phyloP scores from a whole-genome alignment of 2,329 filamentous ascomycete species.

The Saccharata proteae region DNA sequence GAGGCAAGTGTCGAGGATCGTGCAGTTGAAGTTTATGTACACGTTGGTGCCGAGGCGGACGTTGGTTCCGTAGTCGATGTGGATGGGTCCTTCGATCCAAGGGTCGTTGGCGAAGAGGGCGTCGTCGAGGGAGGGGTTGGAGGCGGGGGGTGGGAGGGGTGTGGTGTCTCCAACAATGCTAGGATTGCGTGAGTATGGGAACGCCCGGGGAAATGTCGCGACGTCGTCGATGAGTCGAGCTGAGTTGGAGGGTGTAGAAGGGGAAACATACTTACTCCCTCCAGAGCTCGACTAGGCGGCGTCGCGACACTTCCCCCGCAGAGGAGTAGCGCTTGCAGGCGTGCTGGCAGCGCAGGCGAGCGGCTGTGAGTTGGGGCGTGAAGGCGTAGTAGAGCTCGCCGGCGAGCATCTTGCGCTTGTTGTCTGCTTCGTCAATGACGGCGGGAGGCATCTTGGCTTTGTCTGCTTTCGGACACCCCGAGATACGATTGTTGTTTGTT shows the following conservation, averaged over 20 bases:
- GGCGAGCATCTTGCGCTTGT: slow-evolving; percentile 41
- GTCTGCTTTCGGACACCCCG: too few relatives aligned
- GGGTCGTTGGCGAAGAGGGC: slow-evolving; percentile 51
- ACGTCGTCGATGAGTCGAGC: neutral
- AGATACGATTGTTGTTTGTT: too few relatives aligned
- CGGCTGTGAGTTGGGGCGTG: slow-evolving; percentile 53
- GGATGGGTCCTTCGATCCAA: slow-evolving; percentile 58
- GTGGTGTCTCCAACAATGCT: slow-evolving; percentile 52
- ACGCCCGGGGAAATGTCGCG: neutral
- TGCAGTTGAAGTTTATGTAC: slow-evolving; percentile 65
- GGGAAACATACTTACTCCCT: slow-evolving; percentile 47
- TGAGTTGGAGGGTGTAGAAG: neutral
- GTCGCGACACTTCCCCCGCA: slow-evolving; percentile 46
- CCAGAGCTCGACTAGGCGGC: slow-evolving; percentile 55
- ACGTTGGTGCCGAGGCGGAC: slow-evolving; percentile 57
- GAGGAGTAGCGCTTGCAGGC: slow-evolving; percentile 55
- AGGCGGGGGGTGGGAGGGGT: slow-evolving; percentile 48
- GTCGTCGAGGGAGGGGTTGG: slow-evolving; percentile 52
- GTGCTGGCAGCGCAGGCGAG: slow-evolving; percentile 48
- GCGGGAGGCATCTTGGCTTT: too few relatives aligned
- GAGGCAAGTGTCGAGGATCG: slow-evolving; percentile 63
- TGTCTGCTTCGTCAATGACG: slow-evolving; percentile 14
- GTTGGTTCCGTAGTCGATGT: slow-evolving; percentile 68
- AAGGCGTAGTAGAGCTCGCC: slow-evolving; percentile 68
- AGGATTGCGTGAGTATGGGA: slow-evolving; percentile 1